Conservation (phyloP, 805 yeast genomes). For the Myxozyma neglecta region DNA sequence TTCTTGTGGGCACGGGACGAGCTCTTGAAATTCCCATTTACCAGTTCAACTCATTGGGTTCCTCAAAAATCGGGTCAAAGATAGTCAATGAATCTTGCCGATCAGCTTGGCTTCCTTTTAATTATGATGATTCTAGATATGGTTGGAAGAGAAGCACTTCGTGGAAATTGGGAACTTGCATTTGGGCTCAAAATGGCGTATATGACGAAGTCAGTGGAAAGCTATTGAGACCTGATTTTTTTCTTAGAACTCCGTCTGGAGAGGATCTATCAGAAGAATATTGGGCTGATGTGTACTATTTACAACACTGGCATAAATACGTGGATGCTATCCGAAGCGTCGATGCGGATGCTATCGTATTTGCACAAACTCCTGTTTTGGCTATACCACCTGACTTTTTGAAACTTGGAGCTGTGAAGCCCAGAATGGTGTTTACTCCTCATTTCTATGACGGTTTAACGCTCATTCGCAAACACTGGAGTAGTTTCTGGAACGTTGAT, state of each 20-base stretch:
- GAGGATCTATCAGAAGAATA: constrained; percentile 49
- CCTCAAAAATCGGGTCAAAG: constrained; percentile 59
- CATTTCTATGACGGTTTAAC: constrained; percentile 97
- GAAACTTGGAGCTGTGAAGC: constrained; percentile 56
- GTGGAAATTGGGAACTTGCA: constrained; percentile 76
- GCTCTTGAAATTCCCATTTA: constrained; percentile 67
- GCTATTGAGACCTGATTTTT: constrained; percentile 54
- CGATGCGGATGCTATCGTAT: constrained; percentile 50
- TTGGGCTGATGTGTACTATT: constrained; percentile 65
- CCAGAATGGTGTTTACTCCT: constrained; percentile 71
- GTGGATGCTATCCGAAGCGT: constrained; percentile 51
- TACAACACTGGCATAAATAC: constrained; percentile 58
- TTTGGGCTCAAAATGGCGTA: constrained; percentile 77
- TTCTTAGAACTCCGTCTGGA: constrained; percentile 43
- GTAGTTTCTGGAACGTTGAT: constrained; percentile 75
- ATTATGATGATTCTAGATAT: constrained; percentile 60
- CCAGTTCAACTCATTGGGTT: constrained; percentile 72
- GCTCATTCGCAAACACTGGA: constrained; percentile 89
- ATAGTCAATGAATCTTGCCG: constrained; percentile 65
- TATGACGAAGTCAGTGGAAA: constrained; percentile 55
- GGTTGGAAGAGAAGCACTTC: constrained; percentile 63
- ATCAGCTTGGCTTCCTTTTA: constrained; percentile 64
- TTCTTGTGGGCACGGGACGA: constrained; percentile 77
- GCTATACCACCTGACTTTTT: constrained; percentile 69
- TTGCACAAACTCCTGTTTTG: constrained; percentile 81